Conservation (phyloP, 1,139 yeast genomes). For the Pichia sp. region DNA sequence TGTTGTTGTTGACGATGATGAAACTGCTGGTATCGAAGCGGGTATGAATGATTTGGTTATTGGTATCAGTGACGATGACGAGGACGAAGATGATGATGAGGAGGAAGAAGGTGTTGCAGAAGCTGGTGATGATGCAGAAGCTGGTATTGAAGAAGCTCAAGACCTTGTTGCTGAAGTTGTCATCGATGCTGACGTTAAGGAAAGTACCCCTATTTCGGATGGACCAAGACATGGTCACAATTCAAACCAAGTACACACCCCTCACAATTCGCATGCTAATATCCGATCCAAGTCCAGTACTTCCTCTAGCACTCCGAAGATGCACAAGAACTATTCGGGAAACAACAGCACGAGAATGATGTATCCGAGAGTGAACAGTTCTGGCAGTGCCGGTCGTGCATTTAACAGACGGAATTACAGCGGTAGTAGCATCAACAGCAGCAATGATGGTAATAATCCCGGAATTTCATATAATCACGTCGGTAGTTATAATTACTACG, state of each 20-base stretch:
- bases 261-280: too few species aligned
- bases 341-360: too few species aligned
- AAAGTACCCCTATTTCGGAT: not conserved
- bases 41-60: constrained; percentile 4
- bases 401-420: not conserved
- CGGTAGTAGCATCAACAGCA: not conserved
- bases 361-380: not conserved
- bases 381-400: not conserved
- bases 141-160: not conserved
- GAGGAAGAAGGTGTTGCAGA: not conserved
- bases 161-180: not conserved
- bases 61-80: constrained; percentile 12
- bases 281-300: not conserved
- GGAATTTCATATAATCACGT: not conserved
- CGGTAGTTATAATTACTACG: not conserved
- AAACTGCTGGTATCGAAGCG: not conserved
- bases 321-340: too few species aligned
- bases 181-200: not conserved
- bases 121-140: not conserved
- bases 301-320: too few species aligned
- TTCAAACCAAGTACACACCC: too few species aligned
- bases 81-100: constrained; percentile 2
- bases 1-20: not conserved
- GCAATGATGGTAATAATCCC: not conserved
- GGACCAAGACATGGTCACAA: too few species aligned